Conservation (phyloP, 2,329 filamentous ascomycete species). For the Aureobasidium leucospermi region DNA sequence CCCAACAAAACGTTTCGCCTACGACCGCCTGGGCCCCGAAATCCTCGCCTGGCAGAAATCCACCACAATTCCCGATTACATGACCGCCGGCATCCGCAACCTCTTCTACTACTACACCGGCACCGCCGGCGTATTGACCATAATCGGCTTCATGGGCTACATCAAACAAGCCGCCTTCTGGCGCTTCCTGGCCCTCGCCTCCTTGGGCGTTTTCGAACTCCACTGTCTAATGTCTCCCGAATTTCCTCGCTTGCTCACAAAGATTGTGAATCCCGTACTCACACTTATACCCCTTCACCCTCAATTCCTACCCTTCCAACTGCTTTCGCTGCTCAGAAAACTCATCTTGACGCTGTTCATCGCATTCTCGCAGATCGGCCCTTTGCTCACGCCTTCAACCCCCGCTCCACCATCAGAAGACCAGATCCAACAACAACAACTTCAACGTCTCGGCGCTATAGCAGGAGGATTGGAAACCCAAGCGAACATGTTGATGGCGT, state of each 20-base stretch:
- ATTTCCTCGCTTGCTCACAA: conserved; percentile 36
- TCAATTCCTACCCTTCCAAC: conserved; percentile 77
- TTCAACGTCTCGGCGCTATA: conserved; percentile 57
- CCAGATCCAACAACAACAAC: conserved; percentile 48
- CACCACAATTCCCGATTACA: conserved; percentile 64
- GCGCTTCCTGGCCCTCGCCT: conserved; percentile 45
- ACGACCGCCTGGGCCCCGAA: conserved; percentile 78
- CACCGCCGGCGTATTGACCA: conserved; percentile 52
- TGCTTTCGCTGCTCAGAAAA: conserved; percentile 67
- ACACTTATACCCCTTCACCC: conserved; percentile 26
- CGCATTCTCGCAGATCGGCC: conserved; percentile 72
- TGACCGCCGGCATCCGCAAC: conserved; percentile 57
- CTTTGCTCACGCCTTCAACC: conserved; percentile 36
- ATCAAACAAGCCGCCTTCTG: conserved; percentile 57
- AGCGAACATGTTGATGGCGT: conserved; percentile 58
- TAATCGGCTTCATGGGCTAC: conserved; percentile 58
- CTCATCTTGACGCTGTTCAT: conserved; percentile 73
- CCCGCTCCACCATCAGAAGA: conserved; percentile 12
- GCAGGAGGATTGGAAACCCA: conserved; percentile 60
- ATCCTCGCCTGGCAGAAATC: conserved; percentile 60
- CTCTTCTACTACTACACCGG: conserved; percentile 55
- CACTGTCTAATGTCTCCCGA: conserved; percentile 48
- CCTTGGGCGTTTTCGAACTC: conserved; percentile 51
- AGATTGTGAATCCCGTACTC: conserved; percentile 42
- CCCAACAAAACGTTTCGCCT: conserved; percentile 71